These are phyloP conservation scores for Epithele typhae DNA, from an alignment of 768 basidiomycete species.

Conservation along the genomic window DNA sequence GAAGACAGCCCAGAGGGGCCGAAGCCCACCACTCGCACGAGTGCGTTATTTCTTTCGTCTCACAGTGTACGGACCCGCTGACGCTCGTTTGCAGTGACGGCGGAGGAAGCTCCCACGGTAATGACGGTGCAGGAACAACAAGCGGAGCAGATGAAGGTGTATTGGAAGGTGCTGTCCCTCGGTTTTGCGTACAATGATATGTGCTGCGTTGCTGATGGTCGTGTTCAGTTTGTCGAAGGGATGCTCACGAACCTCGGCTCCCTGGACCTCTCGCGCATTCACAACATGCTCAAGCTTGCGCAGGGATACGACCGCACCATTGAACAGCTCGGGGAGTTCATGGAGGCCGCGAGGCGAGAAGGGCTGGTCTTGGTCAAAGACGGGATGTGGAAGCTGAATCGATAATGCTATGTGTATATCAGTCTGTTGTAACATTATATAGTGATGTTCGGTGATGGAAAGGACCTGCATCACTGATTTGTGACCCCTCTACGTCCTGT, in stretches of 20 bases:
- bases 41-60: neutral
- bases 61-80: neutral
- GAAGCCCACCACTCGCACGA: constrained; percentile 11
- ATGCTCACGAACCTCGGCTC: constrained; percentile 86
- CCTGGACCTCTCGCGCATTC: constrained; percentile 77
- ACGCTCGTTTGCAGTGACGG: constrained; percentile 18
- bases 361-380: constrained; percentile 68
- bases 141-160: constrained; percentile 81
- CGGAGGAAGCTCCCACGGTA: constrained; percentile 46
- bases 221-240: constrained; percentile 76
- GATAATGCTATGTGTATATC: no score
- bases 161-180: constrained; percentile 67
- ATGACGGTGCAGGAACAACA: constrained; percentile 67
- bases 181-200: no score
- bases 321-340: constrained; percentile 74
- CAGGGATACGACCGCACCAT: constrained; percentile 76
- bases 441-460: no score
- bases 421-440: no score
- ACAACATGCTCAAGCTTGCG: constrained; percentile 81
- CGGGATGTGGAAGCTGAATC: constrained; percentile 60
- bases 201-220: neutral
- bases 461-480: no score
- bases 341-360: constrained; percentile 78
- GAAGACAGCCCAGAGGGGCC: constrained; percentile 38
- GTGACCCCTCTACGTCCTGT: no score